These are phyloP conservation scores for Dictyostelium firmibasis DNA, from an alignment of 78 protist species.

Conservation along the genomic window DNA sequence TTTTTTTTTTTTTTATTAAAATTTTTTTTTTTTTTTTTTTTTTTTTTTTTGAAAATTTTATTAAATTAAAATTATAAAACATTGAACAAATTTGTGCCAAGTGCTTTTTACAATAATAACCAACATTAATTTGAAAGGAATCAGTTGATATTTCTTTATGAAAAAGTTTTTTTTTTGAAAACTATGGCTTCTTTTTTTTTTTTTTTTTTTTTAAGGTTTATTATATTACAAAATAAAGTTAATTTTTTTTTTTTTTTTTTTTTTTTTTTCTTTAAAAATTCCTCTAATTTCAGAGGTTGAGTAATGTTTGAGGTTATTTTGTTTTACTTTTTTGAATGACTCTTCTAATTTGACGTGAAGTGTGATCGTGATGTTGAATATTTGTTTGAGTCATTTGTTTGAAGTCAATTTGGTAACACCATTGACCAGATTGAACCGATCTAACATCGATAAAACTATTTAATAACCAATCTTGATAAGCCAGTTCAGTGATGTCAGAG, in stretches of 20 bases:
- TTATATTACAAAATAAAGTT: too few species aligned
- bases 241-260: too few species aligned
- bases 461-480: constrained; percentile 46
- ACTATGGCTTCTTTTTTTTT: too few species aligned
- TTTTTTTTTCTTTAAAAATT: too few species aligned
- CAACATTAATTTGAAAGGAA: neutral
- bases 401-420: constrained; percentile 73
- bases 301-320: too few species aligned
- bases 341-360: constrained; percentile 49
- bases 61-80: neutral
- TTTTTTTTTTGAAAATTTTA: neutral
- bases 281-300: too few species aligned
- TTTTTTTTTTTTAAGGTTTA: too few species aligned
- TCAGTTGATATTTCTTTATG: neutral
- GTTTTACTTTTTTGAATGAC: neutral
- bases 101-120: neutral
- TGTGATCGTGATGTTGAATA: constrained; percentile 72
- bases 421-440: constrained; percentile 53
- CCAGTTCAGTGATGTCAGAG: constrained; percentile 41
- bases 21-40: neutral
- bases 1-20: neutral
- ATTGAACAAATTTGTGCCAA: neutral
- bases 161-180: too few species aligned
- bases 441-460: constrained; percentile 77
- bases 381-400: constrained; percentile 55